These are phyloP conservation scores for Solanum clarkiae DNA, from an alignment of 257 asterid species.

Conservation along the genomic window DNA sequence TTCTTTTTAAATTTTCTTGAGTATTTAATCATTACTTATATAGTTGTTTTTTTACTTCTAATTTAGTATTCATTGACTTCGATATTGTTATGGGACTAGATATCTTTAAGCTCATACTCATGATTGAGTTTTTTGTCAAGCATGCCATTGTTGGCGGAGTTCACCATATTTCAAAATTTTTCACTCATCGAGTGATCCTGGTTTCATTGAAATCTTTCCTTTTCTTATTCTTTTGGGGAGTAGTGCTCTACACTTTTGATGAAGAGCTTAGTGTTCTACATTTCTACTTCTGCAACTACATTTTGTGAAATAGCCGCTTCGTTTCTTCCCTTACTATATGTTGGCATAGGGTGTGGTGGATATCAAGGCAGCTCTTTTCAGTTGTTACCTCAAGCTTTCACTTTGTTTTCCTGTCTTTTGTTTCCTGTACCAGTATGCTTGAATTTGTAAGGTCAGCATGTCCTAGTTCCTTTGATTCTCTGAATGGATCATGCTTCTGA, in stretches of 20 bases:
- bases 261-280: not conserved
- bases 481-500: not conserved
- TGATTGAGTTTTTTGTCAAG: not conserved
- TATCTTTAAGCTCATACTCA: not conserved
- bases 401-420: not conserved
- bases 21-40: not conserved
- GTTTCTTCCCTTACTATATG: not conserved
- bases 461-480: not conserved
- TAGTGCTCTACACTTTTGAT: not conserved
- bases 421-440: not conserved
- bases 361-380: not conserved
- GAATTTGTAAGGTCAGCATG: not conserved
- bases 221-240: not conserved
- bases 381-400: not conserved
- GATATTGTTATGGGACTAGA: not conserved
- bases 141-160: not conserved
- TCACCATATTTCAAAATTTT: not conserved
- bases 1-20: not conserved
- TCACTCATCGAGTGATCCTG: not conserved
- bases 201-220: not conserved
- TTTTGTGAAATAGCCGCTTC: not conserved
- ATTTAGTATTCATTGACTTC: not conserved
- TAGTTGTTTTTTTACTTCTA: not conserved
- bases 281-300: not conserved
- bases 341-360: not conserved